phyloP scores from a whole-genome alignment of 805 yeast genomes.

The Metschnikowia gelsemii region DNA sequence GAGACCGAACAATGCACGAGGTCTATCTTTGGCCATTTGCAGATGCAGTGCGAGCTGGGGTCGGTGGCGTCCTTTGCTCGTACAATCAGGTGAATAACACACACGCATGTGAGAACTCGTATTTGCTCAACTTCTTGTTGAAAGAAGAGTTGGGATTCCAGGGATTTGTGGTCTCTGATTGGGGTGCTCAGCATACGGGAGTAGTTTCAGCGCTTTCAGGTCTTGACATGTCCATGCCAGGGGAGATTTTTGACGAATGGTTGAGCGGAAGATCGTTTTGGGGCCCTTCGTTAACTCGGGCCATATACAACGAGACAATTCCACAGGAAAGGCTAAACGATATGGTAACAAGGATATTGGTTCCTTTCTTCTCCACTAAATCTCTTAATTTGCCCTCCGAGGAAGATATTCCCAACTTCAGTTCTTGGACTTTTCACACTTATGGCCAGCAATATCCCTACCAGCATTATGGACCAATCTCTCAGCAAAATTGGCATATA shows the following conservation, averaged over 20 bases:
- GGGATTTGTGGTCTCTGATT: constrained; percentile 65
- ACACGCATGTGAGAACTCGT: constrained; percentile 59
- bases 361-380: constrained; percentile 52
- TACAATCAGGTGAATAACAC: constrained; percentile 57
- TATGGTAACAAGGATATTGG: constrained; percentile 60
- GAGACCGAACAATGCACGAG: constrained; percentile 62
- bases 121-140: constrained; percentile 51
- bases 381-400: constrained; percentile 38
- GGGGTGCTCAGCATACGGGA: constrained; percentile 65
- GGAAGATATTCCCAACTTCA: constrained; percentile 50
- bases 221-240: constrained; percentile 67
- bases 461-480: constrained; percentile 54
- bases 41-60: constrained; percentile 59
- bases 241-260: constrained; percentile 54
- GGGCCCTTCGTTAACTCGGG: constrained; percentile 57
- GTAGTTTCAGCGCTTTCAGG: constrained; percentile 58
- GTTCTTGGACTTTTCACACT: constrained; percentile 58
- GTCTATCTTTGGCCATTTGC: constrained; percentile 67
- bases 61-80: constrained; percentile 60
- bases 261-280: constrained; percentile 52
- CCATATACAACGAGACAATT: constrained; percentile 55
- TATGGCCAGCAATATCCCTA: constrained; percentile 54
- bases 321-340: constrained; percentile 55
- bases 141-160: constrained; percentile 65
- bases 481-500: constrained; percentile 52